Base-by-base conservation (phyloP, 805 yeast species). In the Kodamaea fukazawae region DNA sequence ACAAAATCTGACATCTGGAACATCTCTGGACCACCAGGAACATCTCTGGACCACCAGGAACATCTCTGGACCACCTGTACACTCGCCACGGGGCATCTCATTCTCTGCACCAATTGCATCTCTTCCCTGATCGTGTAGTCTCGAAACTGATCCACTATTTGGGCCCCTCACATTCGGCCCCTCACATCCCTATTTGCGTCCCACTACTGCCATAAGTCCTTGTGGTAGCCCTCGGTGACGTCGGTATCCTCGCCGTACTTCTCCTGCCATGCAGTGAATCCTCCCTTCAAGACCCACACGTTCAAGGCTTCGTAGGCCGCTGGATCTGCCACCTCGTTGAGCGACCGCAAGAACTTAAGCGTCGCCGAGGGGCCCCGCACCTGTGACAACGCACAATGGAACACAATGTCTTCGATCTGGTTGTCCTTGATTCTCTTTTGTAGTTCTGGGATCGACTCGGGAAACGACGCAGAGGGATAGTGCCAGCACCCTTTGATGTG, bases 311-410 rank as follows among this genome's bases (percentile, higher is more conserved):
- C 29, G 26, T 26, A 32, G 18, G 16, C 18, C 18, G 7, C 4
- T 2, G 62, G 58, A 15, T 53, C 61, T 2, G 51, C 51, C 11
- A 61, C 37, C 9, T 63, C 70, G 32, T 61, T 58, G 10, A 75
- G 63, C 47, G 70, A 68, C 41, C 82, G 60, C 46, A 71, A 53
- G 51, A 84, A 83, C 50, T 67, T 69, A 61, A 81, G 63, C 0
- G 97, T 89, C 3, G 96, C 76, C 3, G 86, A 69, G 0, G 98
- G 98, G 0, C 98, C 98, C 38, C 99, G 69, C 44, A 83, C 95
- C 60, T 93, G 98, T 3, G 95, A 83, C 22, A 86, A 70, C 20
- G 90, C 89, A 60, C 99, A 91, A 58, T 93, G 96, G 64, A 91
- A 93, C 0, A 93, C 83, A 0, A 88, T 76, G 39, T 75, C 79